Conservation (phyloP, 2,329 filamentous ascomycete genomes). For the Microcyclospora pomicola region DNA sequence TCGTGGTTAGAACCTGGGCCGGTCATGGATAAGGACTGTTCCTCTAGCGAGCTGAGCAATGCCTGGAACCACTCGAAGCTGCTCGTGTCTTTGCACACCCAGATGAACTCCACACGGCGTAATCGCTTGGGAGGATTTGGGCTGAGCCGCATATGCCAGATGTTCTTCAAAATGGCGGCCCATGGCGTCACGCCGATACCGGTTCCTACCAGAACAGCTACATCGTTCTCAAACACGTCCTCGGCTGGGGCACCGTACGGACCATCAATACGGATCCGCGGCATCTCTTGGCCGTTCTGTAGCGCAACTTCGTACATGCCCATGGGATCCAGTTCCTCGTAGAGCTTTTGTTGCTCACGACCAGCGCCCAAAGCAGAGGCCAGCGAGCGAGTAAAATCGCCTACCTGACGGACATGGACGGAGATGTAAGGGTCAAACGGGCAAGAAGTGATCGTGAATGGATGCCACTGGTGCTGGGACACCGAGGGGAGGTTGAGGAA, state of each 20-base stretch:
- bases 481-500: constrained; percentile 88
- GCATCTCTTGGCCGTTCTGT: constrained; percentile 87
- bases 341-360: constrained; percentile 71
- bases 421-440: constrained; percentile 91
- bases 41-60: constrained; percentile 77
- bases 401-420: constrained; percentile 88
- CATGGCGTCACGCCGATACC: constrained; percentile 80
- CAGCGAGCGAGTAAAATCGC: constrained; percentile 89
- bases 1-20: constrained; percentile 48
- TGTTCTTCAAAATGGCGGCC: constrained; percentile 86
- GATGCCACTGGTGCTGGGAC: constrained; percentile 88
- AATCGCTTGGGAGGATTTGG: constrained; percentile 83
- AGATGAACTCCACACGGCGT: constrained; percentile 94
- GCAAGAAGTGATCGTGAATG: constrained; percentile 97
- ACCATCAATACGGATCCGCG: constrained; percentile 75
- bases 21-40: constrained; percentile 56
- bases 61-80: constrained; percentile 99
- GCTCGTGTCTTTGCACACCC: constrained; percentile 89
- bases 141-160: constrained; percentile 86
- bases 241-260: constrained; percentile 95
- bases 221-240: constrained; percentile 90
- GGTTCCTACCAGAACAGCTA: constrained; percentile 71
- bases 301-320: constrained; percentile 98
- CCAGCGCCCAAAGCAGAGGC: constrained; percentile 92
- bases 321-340: constrained; percentile 79